Base-by-base conservation (phyloP, 257 asterid genomes). In the Rhazya stricta region DNA sequence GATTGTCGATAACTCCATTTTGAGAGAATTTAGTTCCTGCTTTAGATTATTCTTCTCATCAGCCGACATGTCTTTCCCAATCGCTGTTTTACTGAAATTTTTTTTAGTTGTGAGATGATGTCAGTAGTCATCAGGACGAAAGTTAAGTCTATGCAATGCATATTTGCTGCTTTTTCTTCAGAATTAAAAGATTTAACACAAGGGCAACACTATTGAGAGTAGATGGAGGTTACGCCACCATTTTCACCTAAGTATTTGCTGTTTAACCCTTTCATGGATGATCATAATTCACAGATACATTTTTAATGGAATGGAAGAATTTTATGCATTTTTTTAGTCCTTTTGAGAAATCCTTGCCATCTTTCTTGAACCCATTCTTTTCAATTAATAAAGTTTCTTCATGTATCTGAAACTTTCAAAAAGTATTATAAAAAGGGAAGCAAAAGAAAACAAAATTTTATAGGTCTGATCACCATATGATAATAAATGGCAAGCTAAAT, bases 1-100 rank as follows among this genome's bases (percentile, higher is more conserved):
- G 79, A 94, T 90, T n/a, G 94, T 88, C 69, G 97, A 94, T 83
- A 94, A 77, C 77, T 94, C 98, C 92, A 91, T 80, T 79, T 84
- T 87, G 29, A 94, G 81, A 74, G 88, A 85, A 85, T 87, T 91
- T 78, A 91, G n/a, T 46, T 92, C 97, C 86, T 87, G 86, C 86
- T 79, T 89, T 54, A 94, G 77, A 86, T 75, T 62, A 53, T 77
- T 83, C 74, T 77, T 89, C 88, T 92, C 98, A 83, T 89, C 96
- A 74, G 74, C 77, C 8, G 96, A 84, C 96, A 92, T 88, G 71
- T 91, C 92, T 80, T 85, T 83, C 76, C 98, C 97, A 41, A 92
- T 89, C 34, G 85, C 79, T 9, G 99, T 84, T 77, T 90, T 94
- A 82, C 99, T 92, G 78, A 69, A 12, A 39, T 23, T 11, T 65